These are phyloP conservation scores for Buxus sempervirens DNA, from an alignment of 164 flowering plant genomes.

Conservation along the genomic window DNA sequence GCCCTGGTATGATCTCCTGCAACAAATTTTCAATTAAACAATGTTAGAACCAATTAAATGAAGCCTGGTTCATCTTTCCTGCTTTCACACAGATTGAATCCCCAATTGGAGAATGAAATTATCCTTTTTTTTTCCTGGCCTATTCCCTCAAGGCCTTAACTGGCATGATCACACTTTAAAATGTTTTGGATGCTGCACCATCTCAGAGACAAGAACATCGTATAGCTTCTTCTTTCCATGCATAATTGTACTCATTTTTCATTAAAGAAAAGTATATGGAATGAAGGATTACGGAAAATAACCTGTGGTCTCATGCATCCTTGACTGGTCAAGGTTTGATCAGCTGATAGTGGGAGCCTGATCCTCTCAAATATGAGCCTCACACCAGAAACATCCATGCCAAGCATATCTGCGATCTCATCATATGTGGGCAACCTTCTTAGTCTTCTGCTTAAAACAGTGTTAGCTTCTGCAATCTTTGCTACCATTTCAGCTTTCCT, in stretches of 20 bases:
- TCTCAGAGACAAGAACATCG: too few relatives aligned
- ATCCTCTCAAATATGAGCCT: constrained; percentile 34
- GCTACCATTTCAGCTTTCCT: constrained; percentile 38
- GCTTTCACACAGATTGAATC: too few relatives aligned
- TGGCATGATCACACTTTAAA: too few relatives aligned
- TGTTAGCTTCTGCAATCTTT: constrained; percentile 49
- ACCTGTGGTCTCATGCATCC: constrained; percentile 54
- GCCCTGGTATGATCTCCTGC: constrained; percentile 54
- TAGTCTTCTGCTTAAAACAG: constrained; percentile 29
- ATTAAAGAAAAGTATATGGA: too few relatives aligned
- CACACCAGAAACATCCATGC: constrained; percentile 27
- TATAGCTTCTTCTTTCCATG: too few relatives aligned
- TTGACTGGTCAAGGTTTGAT: constrained; percentile 28
- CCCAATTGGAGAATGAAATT: too few relatives aligned
- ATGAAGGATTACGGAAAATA: neutral
- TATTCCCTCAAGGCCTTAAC: too few relatives aligned
- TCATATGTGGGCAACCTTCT: constrained; percentile 37
- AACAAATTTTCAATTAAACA: neutral
- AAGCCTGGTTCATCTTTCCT: neutral
- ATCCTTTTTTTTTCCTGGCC: too few relatives aligned
- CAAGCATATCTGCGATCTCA: constrained; percentile 41
- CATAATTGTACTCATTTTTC: too few relatives aligned
- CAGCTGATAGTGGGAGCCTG: constrained; percentile 50
- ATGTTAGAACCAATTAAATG: neutral
- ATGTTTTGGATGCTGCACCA: too few relatives aligned